Conservation (phyloP, 2,329 filamentous ascomycete genomes). For the Penicillium thymicola region DNA sequence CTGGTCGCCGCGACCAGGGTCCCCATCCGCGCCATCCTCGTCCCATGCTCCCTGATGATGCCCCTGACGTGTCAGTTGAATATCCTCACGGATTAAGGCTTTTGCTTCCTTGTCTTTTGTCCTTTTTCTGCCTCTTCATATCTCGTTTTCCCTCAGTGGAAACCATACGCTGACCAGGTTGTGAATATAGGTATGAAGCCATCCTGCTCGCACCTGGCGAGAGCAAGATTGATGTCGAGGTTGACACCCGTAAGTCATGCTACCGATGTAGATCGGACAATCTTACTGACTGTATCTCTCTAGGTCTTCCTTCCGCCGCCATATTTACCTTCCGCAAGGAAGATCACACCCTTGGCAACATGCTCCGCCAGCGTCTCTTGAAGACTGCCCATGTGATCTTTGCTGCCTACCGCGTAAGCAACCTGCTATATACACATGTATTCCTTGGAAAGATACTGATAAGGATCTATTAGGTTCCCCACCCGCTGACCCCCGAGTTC, state of each 20-base stretch:
- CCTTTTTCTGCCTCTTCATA: background rate
- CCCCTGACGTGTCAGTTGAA: conserved; percentile 20
- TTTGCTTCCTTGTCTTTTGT: background rate
- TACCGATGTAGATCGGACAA: background rate
- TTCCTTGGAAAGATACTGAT: background rate
- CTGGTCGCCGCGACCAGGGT: conserved; percentile 7
- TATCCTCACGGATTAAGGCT: background rate
- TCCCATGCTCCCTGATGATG: conserved; percentile 9
- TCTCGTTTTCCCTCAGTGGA: background rate
- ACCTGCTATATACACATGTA: background rate
- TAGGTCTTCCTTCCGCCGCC: conserved; percentile 89
- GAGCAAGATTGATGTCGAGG: conserved; percentile 86
- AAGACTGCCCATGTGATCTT: conserved; percentile 81
- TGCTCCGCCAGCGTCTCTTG: conserved; percentile 81
- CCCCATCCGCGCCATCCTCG: conserved; percentile 1
- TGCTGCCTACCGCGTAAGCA: conserved; percentile 79
- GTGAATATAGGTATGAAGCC: conserved; percentile 72
- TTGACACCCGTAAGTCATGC: conserved; percentile 75
- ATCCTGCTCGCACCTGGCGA: conserved; percentile 84
- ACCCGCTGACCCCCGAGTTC: conserved; percentile 52
- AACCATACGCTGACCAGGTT: conserved; percentile 1
- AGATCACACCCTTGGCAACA: conserved; percentile 91
- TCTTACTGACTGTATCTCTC: conserved; percentile 4
- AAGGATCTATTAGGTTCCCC: conserved; percentile 37
- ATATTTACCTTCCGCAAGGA: conserved; percentile 96